A percentile compares a stretch with the other conserved stretches of the same genome.
These are phyloP conservation scores for Russula olivacea DNA, from an alignment of 768 basidiomycete species.

Conservation along the genomic window DNA sequence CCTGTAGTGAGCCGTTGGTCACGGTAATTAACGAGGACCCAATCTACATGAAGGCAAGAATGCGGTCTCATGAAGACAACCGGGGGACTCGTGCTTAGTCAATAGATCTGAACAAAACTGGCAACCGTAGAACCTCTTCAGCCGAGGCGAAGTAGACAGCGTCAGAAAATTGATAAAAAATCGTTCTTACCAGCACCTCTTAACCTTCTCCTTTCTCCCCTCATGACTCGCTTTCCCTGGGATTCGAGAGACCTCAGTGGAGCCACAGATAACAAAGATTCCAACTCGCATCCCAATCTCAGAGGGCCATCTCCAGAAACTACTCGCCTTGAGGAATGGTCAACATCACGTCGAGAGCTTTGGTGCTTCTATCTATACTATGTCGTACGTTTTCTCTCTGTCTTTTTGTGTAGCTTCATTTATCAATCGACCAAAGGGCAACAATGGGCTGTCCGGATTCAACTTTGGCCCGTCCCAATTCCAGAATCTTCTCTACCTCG, in stretches of 20 bases:
- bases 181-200: conserved; percentile 67
- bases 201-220: conserved; percentile 86
- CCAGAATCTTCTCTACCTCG: conserved; percentile 64
- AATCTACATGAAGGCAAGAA: no score
- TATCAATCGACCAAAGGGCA: conserved; percentile 38
- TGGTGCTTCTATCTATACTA: conserved; percentile 61
- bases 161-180: conserved; percentile 31
- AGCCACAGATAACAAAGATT: background rate
- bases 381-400: conserved; percentile 31
- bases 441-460: conserved; percentile 63
- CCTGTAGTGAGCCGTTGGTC: no score
- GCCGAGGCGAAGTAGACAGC: background rate
- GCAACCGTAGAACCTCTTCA: background rate
- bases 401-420: no score
- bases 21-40: no score
- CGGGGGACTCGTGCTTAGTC: no score
- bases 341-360: conserved; percentile 32
- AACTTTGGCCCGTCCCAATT: conserved; percentile 73
- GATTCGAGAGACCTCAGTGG: background rate
- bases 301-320: background rate
- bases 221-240: conserved; percentile 40
- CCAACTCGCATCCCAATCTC: background rate
- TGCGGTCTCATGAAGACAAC: no score
- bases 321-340: conserved; percentile 13
- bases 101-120: background rate